phyloP scores from a whole-genome alignment of 371 early-diverging fungal species.

The Mucor velutinosus region DNA sequence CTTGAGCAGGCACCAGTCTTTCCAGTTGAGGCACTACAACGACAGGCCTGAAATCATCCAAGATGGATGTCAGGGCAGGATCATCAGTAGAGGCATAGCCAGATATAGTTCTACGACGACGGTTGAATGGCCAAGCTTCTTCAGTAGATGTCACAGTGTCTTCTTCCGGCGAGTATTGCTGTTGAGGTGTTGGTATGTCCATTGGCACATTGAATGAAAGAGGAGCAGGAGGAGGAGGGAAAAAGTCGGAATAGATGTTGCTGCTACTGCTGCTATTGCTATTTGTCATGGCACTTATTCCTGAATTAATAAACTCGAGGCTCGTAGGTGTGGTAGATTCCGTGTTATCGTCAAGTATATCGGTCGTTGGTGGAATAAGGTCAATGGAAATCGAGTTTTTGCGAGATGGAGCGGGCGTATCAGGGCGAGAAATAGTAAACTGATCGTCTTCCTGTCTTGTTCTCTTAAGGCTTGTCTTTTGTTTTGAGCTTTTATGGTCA shows the following conservation, averaged over 20 bases:
- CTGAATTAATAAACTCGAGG: neutral
- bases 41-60: constrained; percentile 13
- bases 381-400: neutral
- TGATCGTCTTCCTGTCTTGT: constrained; percentile 30
- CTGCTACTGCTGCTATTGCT: neutral
- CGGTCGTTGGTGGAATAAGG: neutral
- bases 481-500: constrained; percentile 80
- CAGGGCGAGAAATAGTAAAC: constrained; percentile 5
- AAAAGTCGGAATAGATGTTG: neutral
- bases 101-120: constrained; percentile 9
- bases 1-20: constrained; percentile 70
- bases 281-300: neutral
- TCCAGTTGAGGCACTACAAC: constrained; percentile 37
- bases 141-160: neutral
- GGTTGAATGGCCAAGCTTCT: constrained; percentile 20
- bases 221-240: neutral
- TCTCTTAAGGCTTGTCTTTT: constrained; percentile 50
- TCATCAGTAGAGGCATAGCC: neutral
- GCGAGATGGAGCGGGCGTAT: constrained; percentile 19
- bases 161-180: neutral
- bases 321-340: neutral
- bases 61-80: constrained; percentile 2
- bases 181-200: neutral
- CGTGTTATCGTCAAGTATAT: neutral
- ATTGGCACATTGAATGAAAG: neutral